Conservation (phyloP, 1,139 yeast genomes). For the Pichia sp. region DNA sequence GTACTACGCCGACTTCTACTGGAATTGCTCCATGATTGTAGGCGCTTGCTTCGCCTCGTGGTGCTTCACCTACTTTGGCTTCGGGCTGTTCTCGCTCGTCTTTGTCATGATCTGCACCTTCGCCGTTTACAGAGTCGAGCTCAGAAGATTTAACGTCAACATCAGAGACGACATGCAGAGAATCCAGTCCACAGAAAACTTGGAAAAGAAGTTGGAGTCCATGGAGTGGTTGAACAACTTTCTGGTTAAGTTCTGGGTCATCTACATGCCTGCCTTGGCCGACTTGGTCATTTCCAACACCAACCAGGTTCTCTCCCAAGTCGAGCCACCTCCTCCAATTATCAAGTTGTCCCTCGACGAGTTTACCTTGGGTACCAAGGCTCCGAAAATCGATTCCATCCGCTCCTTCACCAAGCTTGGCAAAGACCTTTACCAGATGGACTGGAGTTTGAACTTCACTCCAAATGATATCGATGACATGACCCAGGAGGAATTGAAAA, state of each 20-base stretch:
- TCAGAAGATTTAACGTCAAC: conserved; percentile 67
- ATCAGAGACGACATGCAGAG: conserved; percentile 71
- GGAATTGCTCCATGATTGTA: conserved; percentile 57
- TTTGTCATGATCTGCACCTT: conserved; percentile 57
- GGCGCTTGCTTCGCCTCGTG: conserved; percentile 74
- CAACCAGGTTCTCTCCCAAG: conserved; percentile 60
- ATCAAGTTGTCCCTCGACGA: conserved; percentile 68
- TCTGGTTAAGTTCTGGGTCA: conserved; percentile 76
- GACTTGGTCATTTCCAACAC: conserved; percentile 67
- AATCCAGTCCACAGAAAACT: conserved; percentile 51
- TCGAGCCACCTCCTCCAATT: conserved; percentile 79
- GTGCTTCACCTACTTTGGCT: conserved; percentile 51
- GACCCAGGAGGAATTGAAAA: conserved; percentile 68
- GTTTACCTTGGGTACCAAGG: conserved; percentile 73
- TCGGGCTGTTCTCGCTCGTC: conserved; percentile 53
- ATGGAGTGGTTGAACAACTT: conserved; percentile 79
- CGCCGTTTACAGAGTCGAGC: conserved; percentile 65
- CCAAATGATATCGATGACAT: conserved; percentile 79
- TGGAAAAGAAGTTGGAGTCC: conserved; percentile 62
- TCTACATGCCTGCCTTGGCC: conserved; percentile 81
- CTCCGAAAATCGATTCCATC: conserved; percentile 68
- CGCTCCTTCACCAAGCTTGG: conserved; percentile 68
- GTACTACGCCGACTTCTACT: conserved; percentile 67
- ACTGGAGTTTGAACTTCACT: conserved; percentile 74
- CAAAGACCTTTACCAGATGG: conserved; percentile 68